Conservation (phyloP, 805 yeast genomes). For the Wickerhamomyces alni region DNA sequence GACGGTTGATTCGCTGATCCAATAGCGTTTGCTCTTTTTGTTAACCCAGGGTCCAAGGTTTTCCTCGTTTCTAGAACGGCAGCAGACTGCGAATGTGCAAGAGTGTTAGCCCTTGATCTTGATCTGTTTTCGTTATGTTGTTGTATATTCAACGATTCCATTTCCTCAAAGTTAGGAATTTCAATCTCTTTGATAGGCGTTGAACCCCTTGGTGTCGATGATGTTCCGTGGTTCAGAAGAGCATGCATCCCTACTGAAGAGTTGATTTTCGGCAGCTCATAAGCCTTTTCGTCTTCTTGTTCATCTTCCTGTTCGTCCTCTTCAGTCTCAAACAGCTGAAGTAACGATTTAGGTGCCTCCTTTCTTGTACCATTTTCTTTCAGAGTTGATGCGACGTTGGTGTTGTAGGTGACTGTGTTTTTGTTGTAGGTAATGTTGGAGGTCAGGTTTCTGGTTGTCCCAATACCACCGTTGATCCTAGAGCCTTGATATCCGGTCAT, state of each 20-base stretch:
- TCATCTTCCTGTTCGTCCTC: conserved; percentile 24
- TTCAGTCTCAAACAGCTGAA: conserved; percentile 61
- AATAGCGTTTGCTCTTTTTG: conserved; percentile 19
- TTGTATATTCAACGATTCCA: conserved; percentile 23
- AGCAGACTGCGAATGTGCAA: conserved; percentile 18
- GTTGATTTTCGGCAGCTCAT: conserved; percentile 16
- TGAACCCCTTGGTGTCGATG: conserved; percentile 29
- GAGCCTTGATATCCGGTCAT: conserved; percentile 20
- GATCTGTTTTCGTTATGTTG: conserved; percentile 12
- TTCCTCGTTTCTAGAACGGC: conserved; percentile 16
- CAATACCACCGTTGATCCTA: conserved; percentile 18
- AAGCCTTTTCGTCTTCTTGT: conserved; percentile 2
- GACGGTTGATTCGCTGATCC: neutral
- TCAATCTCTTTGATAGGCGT: conserved; percentile 61
- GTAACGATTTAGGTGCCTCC: conserved; percentile 67
- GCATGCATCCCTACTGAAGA: conserved; percentile 16
- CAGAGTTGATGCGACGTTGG: conserved; percentile 19
- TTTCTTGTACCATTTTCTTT: conserved; percentile 26
- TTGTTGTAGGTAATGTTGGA: conserved; percentile 21
- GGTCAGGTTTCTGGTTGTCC: conserved; percentile 16
- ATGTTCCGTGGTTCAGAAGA: conserved; percentile 4
- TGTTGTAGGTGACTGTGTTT: conserved; percentile 25
- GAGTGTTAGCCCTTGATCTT: conserved; percentile 26
- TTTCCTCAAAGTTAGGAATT: conserved; percentile 60
- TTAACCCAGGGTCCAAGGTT: conserved; percentile 14